Percentiles rank a stretch among this genome's conserved stretches.
Conservation (phyloP, 192 early-diverging fungal species). For the Coemansia sp. region DNA sequence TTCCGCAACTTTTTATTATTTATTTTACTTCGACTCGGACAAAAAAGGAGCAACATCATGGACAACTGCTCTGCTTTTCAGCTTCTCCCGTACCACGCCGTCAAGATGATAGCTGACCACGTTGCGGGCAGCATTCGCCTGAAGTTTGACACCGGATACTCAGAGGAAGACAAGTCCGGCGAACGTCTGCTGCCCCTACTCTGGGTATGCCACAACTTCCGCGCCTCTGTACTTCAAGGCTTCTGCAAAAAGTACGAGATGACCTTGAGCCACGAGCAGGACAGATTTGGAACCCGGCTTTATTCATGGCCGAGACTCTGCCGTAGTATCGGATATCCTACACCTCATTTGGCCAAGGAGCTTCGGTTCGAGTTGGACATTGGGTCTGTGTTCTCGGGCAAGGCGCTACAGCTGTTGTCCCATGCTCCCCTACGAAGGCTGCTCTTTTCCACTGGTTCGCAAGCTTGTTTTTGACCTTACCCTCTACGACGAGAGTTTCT, state of each 20-base stretch:
- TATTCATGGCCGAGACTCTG: neutral
- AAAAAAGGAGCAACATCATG: neutral
- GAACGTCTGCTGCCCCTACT: neutral
- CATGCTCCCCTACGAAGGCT: neutral
- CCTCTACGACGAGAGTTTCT: too few species aligned
- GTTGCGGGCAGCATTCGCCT: neutral
- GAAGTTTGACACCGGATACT: neutral
- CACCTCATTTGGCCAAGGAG: neutral
- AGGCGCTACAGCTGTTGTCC: neutral
- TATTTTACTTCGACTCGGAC: too few species aligned
- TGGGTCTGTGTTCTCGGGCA: neutral
- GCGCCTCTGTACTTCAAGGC: neutral
- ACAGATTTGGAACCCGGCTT: neutral
- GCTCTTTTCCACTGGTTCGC: neutral
- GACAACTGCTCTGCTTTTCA: neutral
- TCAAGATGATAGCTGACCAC: neutral
- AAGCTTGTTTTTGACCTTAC: neutral
- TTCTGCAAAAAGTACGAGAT: neutral
- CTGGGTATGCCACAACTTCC: conserved; percentile 2
- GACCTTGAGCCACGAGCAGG: too few species aligned
- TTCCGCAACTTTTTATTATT: too few species aligned
- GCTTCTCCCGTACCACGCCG: neutral
- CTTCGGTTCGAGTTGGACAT: neutral
- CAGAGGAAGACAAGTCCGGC: neutral
- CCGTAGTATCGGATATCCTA: neutral